Base-by-base conservation (phyloP, 805 yeast genomes). In the Candida saitoana region DNA sequence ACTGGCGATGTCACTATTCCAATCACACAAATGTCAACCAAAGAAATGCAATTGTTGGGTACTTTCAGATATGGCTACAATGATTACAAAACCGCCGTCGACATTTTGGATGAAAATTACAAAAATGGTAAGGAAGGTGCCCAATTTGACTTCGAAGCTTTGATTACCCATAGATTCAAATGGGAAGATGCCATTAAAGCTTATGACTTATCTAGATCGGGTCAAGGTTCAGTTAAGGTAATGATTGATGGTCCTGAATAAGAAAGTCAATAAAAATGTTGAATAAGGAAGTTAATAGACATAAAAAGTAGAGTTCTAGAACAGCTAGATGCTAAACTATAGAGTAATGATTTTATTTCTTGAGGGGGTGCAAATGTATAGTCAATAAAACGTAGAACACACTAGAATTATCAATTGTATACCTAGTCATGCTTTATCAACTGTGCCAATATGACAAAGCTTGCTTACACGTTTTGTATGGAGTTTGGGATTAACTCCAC, bases 1-100 rank as follows among this genome's bases (percentile, higher is more conserved):
- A 77, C 74, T 34, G 82, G 79, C 33, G 71, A 76, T 36, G 73
- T 86, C 46, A 72, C 73, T 43, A 82, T 88, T 74, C 96, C 96
- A 43, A 77, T 88, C 53, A 77, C 85, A 5, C 78, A 73, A 45
- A 66, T 87, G 41, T 77, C 82, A 34, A 77, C 76, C 48, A 83
- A 80, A 54, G 96, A 88, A 60, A 60, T 85, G 46, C 69, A 75
- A 1, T 69, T 84, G 50, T 79, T 74, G 52, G 96, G 96, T 17
- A 77, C 82, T 33, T 87, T 87, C 75, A 77, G 96, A 61, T 88
- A 88, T 65, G 78, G 78, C 38, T 80, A 76, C 52, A 84, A 87
- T 47, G 95, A 87, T 64, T 88, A 86, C 68, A 71, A 71, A 51
- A 79, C 80, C 25, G 79, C 95, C 1, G 87, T 87, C 30, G 76